These are phyloP conservation scores for Neurospora sp. DNA, from an alignment of 495 filamentous ascomycete genomes.

Conservation along the genomic window DNA sequence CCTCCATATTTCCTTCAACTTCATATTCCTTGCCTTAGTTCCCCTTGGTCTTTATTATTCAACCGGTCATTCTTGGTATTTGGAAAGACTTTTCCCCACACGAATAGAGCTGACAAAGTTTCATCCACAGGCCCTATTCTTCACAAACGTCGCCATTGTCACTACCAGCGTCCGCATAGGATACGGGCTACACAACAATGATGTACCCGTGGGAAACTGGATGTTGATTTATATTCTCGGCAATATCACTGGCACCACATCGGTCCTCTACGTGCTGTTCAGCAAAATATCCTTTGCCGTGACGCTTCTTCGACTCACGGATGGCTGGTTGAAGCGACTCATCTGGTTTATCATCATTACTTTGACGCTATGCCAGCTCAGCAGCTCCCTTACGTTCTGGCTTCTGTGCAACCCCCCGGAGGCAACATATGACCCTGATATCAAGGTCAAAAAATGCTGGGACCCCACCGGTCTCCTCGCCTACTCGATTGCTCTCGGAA, in stretches of 20 bases:
- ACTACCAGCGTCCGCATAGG: slow-evolving; percentile 7
- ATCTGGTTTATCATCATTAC: slow-evolving; percentile 17
- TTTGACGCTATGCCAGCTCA: not conserved
- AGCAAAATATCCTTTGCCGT: slow-evolving; percentile 19
- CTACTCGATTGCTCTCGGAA: not conserved
- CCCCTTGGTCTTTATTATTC: not conserved
- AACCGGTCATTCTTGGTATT: not conserved
- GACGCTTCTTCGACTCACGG: slow-evolving; percentile 12
- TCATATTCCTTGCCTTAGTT: not conserved
- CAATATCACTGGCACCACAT: slow-evolving; percentile 13
- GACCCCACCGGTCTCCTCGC: not conserved
- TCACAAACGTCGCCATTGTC: slow-evolving; percentile 1
- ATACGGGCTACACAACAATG: slow-evolving; percentile 5
- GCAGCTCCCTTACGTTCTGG: not conserved
- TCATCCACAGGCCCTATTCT: slow-evolving; percentile 7
- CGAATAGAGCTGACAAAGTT: not conserved
- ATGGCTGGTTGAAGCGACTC: slow-evolving; percentile 8
- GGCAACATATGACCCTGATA: not conserved
- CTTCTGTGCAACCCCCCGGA: not conserved
- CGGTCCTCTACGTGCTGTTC: slow-evolving; percentile 11
- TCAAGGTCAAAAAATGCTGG: not conserved
- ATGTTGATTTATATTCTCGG: slow-evolving; percentile 6
- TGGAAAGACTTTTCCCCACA: not conserved
- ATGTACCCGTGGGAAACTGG: slow-evolving; percentile 11
- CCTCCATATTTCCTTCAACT: not conserved